Base-by-base conservation (phyloP, 2,329 filamentous ascomycete species). In the Madurella fahalii region DNA sequence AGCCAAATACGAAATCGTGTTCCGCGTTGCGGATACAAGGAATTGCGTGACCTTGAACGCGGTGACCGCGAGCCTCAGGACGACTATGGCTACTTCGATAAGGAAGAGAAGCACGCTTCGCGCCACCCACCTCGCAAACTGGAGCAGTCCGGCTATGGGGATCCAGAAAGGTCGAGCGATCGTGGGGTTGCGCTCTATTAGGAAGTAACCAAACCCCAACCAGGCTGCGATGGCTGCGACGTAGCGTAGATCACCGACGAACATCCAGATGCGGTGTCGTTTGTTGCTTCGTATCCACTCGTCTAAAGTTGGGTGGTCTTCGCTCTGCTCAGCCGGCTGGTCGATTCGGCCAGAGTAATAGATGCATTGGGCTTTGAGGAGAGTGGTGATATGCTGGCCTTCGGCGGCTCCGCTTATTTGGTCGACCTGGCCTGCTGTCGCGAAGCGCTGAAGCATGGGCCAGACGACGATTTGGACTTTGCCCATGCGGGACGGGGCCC, bases 401-500 rank as follows among this genome's bases (percentile, higher is more conserved):
- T 52, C 20, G 9, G 46, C 53, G 4, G 40, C n/a, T 16, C 54
- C 40, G 8, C 47, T 45, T 4, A 20, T 9, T 4, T 49, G 44
- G 12, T 56, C 52, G 40, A 54, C n/a, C 13, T 44, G 34, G 32
- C 60, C 61, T 8, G 54, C 47, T 7, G 65, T 60, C 40, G 56
- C 61, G 53, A 61, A 65, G 17, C 68, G 67, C 40, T 64, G 55
- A 30, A 71, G 54, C 32, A 53, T 52, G 1, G 69, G 69, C 65
- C 65, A 69, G 25, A 65, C 40, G 30, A 60, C 58, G 39, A 71
- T 65, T 50, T 71, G 67, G 49, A 70, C 63, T 45, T 67, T 70
- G 45, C 61, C 64, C 2, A 60, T 45, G 30, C 61, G 64, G 4
- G 51, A 54, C 0, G 51, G 49, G 1, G 4, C 32, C 11, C n/a